Percentiles rank a stretch among this genome's conserved stretches.
phyloP scores from a whole-genome alignment of 139 green algal species.

The Closterium sp. region DNA sequence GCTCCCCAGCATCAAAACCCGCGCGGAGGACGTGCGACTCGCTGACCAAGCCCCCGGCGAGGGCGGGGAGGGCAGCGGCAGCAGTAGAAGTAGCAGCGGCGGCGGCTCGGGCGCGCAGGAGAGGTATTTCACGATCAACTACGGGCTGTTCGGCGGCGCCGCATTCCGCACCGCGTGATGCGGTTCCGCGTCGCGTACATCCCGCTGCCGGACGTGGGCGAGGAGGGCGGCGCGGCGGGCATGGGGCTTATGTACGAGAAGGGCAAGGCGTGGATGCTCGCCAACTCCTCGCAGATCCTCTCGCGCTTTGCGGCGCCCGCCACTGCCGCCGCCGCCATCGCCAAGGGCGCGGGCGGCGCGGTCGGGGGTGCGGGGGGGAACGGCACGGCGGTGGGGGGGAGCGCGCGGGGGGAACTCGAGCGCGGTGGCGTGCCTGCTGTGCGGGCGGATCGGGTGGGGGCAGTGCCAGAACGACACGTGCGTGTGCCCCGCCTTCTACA shows the following conservation, averaged over 20 bases:
- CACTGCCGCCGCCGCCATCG: too few species aligned
- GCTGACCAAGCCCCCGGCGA: neutral
- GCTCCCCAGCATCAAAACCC: neutral
- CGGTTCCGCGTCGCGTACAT: neutral
- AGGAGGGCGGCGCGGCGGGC: neutral
- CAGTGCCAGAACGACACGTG: conserved; percentile 11
- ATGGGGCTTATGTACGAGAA: neutral
- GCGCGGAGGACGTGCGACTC: neutral
- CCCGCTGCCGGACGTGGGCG: neutral
- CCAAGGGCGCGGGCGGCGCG: neutral
- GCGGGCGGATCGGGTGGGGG: conserved; percentile 19
- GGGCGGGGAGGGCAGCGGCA: neutral
- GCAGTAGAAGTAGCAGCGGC: neutral
- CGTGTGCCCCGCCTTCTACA: conserved; percentile 22
- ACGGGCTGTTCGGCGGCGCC: neutral
- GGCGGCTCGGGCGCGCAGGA: neutral
- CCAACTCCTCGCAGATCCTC: neutral
- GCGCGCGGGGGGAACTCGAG: neutral
- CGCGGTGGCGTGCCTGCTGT: conserved; percentile 6
- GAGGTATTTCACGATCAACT: neutral
- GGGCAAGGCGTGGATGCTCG: neutral
- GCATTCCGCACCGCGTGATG: neutral
- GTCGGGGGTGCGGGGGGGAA: neutral
- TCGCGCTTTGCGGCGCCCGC: neutral
- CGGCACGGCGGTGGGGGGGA: neutral